Conservation (phyloP, 2,329 filamentous ascomycete species). For the Fusarium metavorans region DNA sequence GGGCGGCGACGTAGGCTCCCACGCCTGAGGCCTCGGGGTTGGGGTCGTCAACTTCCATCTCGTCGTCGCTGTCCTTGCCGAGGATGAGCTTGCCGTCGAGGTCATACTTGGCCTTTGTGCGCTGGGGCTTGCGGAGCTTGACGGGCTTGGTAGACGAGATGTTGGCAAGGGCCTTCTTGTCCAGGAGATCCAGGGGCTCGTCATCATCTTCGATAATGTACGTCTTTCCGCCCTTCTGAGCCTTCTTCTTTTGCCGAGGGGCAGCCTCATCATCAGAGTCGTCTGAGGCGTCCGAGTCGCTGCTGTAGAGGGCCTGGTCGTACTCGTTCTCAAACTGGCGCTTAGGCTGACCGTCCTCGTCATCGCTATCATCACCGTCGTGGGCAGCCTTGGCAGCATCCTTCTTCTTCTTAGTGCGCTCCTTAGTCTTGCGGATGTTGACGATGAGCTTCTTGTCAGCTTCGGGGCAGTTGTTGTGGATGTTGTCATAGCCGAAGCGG, state of each 20-base stretch:
- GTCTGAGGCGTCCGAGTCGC: conserved; percentile 68
- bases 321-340: conserved; percentile 90
- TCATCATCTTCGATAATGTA: conserved; percentile 97
- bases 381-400: conserved; percentile 71
- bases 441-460: conserved; percentile 88
- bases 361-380: conserved; percentile 68
- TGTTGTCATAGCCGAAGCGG: conserved; percentile 84
- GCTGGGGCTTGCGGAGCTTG: conserved; percentile 68
- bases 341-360: conserved; percentile 58
- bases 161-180: conserved; percentile 87
- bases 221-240: conserved; percentile 73
- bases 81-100: conserved; percentile 86
- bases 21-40: conserved; percentile 71
- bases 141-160: conserved; percentile 91
- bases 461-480: conserved; percentile 86
- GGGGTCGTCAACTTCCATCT: conserved; percentile 74
- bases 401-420: conserved; percentile 91
- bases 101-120: conserved; percentile 75
- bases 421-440: conserved; percentile 96
- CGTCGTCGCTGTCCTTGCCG: conserved; percentile 66
- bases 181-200: conserved; percentile 93
- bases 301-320: conserved; percentile 95
- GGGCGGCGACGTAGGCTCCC: conserved; percentile 76
- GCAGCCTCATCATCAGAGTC: conserved; percentile 71
- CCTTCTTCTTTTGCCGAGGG: conserved; percentile 57